Evolutionary conservation across 108 stramenopile species (phyloP), one percentile per base, ranked within the genome.

Genomic region (Cyclotella cryptica): DNA sequence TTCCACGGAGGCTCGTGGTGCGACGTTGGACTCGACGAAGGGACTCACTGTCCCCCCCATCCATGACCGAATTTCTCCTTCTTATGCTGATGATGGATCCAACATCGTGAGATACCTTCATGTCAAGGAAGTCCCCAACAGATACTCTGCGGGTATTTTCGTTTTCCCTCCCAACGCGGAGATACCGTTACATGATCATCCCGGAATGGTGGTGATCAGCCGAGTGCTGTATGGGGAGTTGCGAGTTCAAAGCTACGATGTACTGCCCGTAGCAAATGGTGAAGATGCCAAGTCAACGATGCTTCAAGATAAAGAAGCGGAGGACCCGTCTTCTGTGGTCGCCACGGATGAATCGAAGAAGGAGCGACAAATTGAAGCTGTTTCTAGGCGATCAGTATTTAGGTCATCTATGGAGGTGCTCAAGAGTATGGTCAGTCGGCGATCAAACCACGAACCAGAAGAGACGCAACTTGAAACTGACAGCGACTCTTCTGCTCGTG

Each of bases 101-200:
- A 70, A 69, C 39, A 71, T 65, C 26, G 84, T 85, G 39, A 82
- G 95, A 30, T 96, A 98, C 53, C 72, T 97, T 3, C 96, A 96
- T 75, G 75, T 97, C 30, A 54, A 85, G 8, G 96, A 98, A 70
- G 77, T 92, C 7, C 80, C 79, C 13, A 77, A 84, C 27, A 78
- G 83, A 46, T 98, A 95, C 67, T 88, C 89, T 12, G 89, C 92
- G 55, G 97, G 97, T 26, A 89, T 97, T 52, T 98, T 98, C 85
- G 87, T 98, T 26, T 94, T 98, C 65, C 95, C 96, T 9, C 98
- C 98, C 0, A 68, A 85, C 42, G 86, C 92, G 21, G 66, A 84
- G 51, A 98, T 98, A 49, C 98, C 98, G 0, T 75, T 97, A 10
- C 98, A 98, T 71, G 97, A 98, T 85, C 98, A 98, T 78, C 97